These are phyloP conservation scores for Adansonia madagascariensis DNA, from an alignment of 441 rosid species.

Conservation along the genomic window DNA sequence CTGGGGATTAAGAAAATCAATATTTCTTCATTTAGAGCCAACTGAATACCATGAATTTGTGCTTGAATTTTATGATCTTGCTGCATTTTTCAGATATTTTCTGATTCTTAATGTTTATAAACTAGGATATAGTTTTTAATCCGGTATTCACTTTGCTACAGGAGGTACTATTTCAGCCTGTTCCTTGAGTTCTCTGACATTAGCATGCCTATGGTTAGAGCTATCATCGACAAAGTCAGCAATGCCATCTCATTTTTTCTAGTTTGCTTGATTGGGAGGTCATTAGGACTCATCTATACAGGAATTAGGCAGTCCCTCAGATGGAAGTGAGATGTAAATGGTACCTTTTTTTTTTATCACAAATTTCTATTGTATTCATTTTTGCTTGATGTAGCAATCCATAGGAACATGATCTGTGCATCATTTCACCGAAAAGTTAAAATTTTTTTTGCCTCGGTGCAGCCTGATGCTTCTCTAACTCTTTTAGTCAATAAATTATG, in stretches of 20 bases:
- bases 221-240: conserved; percentile 69
- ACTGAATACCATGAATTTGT: neutral
- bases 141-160: conserved; percentile 34
- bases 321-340: conserved; percentile 65
- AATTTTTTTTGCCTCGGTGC: conserved; percentile 20
- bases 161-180: conserved; percentile 91
- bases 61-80: conserved; percentile 5
- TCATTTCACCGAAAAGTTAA: conserved; percentile 11
- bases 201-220: conserved; percentile 73
- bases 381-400: conserved; percentile 28
- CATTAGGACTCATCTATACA: conserved; percentile 83
- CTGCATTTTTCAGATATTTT: conserved; percentile 9
- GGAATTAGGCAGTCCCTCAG: conserved; percentile 88
- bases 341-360: conserved; percentile 24
- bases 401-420: conserved; percentile 19
- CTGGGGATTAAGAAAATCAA: neutral
- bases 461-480: conserved; percentile 16
- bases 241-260: conserved; percentile 83
- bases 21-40: neutral
- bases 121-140: neutral
- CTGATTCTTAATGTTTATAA: conserved; percentile 1
- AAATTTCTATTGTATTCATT: conserved; percentile 24
- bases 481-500: neutral
- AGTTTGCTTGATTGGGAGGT: conserved; percentile 82
- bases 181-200: conserved; percentile 87